Conservation (phyloP, 768 basidiomycete species). For the Hortiboletus flavorubellus region DNA sequence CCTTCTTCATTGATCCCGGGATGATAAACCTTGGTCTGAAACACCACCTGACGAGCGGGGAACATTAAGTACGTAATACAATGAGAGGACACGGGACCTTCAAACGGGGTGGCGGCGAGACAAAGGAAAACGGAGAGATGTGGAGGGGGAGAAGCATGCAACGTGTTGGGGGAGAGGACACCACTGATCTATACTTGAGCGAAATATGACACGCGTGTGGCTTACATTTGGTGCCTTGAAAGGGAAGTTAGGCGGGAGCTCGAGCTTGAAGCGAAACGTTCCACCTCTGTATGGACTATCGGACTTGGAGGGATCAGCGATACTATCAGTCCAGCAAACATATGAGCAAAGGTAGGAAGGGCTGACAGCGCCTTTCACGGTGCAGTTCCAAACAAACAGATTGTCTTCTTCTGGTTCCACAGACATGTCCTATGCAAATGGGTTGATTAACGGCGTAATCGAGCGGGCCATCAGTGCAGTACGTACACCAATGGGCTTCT, state of each 20-base stretch:
- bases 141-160: conserved; percentile 2
- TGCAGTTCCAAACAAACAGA: conserved; percentile 73
- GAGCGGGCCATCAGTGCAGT: conserved; percentile 10
- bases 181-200: not conserved
- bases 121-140: not conserved
- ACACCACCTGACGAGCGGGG: conserved; percentile 56
- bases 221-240: conserved; percentile 82
- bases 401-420: conserved; percentile 69
- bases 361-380: conserved; percentile 70
- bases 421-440: conserved; percentile 49
- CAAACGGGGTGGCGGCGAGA: not conserved
- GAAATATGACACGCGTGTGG: conserved; percentile 4
- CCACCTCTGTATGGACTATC: conserved; percentile 84
- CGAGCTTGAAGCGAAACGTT: conserved; percentile 69
- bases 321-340: conserved; percentile 1
- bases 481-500: conserved; percentile 63
- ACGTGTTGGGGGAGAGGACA: conserved; percentile 19
- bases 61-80: conserved; percentile 19
- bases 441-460: conserved; percentile 8
- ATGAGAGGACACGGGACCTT: not conserved
- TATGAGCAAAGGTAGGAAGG: not conserved
- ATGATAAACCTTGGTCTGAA: conserved; percentile 86
- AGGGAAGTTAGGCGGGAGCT: conserved; percentile 77
- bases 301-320: conserved; percentile 38
- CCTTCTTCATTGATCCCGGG: conserved; percentile 91